These are phyloP conservation scores for Zoysia matrella DNA, from an alignment of 202 grass and related monocot species.

Conservation along the genomic window DNA sequence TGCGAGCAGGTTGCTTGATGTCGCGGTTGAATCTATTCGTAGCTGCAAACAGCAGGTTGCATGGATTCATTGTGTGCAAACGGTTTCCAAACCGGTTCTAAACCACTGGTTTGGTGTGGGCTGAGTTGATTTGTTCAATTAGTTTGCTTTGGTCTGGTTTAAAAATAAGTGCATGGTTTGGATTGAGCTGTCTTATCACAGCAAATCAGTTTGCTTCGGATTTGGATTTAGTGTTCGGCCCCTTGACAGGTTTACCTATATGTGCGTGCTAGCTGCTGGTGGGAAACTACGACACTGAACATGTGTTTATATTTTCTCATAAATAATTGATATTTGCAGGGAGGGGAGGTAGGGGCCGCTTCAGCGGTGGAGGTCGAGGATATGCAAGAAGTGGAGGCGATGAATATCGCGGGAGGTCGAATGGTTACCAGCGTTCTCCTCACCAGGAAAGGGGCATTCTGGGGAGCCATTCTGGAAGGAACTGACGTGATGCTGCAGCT, in stretches of 20 bases:
- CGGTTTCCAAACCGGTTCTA: too few relatives aligned
- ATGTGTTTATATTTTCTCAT: neutral
- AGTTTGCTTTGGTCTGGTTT: too few relatives aligned
- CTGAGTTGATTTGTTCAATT: too few relatives aligned
- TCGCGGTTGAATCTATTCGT: too few relatives aligned
- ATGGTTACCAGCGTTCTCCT: constrained; percentile 54
- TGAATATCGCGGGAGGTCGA: constrained; percentile 57
- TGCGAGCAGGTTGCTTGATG: too few relatives aligned
- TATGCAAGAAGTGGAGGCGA: constrained; percentile 50
- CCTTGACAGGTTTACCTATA: neutral
- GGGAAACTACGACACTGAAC: neutral
- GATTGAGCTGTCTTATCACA: too few relatives aligned
- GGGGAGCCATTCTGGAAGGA: constrained; percentile 46
- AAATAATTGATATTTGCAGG: constrained; percentile 44
- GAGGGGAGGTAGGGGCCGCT: constrained; percentile 64
- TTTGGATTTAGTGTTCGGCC: too few relatives aligned
- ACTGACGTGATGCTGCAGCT: constrained; percentile 31
- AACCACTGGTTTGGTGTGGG: too few relatives aligned
- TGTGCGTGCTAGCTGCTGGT: neutral
- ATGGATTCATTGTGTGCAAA: too few relatives aligned
- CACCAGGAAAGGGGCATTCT: constrained; percentile 76
- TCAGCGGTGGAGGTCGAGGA: constrained; percentile 49
- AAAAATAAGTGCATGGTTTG: too few relatives aligned
- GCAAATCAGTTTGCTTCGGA: too few relatives aligned
- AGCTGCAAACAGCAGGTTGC: too few relatives aligned